Base-by-base conservation (phyloP, 495 filamentous ascomycete genomes). In the Aspergillus sclerotiicarbonarius region DNA sequence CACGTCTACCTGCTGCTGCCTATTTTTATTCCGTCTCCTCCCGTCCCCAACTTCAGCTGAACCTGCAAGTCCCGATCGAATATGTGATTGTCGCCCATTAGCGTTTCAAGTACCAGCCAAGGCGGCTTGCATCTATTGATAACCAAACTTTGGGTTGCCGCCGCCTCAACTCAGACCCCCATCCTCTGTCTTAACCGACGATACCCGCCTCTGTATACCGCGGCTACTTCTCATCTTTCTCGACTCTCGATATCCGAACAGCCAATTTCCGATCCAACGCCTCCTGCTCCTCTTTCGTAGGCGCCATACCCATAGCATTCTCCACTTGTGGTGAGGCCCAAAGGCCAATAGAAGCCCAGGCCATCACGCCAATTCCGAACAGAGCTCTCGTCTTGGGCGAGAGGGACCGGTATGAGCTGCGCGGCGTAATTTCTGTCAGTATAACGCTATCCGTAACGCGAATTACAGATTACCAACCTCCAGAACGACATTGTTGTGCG, bases 281-380 rank as follows among this genome's bases (percentile, higher is more conserved):
- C 64, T 82, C 75, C 61, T 79, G 81, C 62, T 90, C 84, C 59
- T 85, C 68, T 65, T 84, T 77, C 13, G 76, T 82, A n/a, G 88
- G 74, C 44, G 79, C 76, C 63, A 89, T 76, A 3, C 84, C 85
- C 55, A 90, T 72, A 12, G 77, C 80, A 58, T 78, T 73, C 68
- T 90, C 88, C 2, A 84, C 82, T 51, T 77, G 75, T 37, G 87
- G 79, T n/a, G 81, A 77, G 4, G 82, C 65, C 60, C 76, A 76
- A 15, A 90, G 72, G 12, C 84, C 87, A 33, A 84, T 67, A n/a
- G 68, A 70, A 0, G 84, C 84, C 75, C 85, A 90, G 30, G 78
- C 81, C 67, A 90, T 84, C 37, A 88, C 68, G 60, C 85, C 85
- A 53, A 83, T 56, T 51, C 89, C 87, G 67, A 90, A 75, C 29